Conservation (phyloP, 2,329 filamentous ascomycete genomes). For the Dactylellina cionopaga region DNA sequence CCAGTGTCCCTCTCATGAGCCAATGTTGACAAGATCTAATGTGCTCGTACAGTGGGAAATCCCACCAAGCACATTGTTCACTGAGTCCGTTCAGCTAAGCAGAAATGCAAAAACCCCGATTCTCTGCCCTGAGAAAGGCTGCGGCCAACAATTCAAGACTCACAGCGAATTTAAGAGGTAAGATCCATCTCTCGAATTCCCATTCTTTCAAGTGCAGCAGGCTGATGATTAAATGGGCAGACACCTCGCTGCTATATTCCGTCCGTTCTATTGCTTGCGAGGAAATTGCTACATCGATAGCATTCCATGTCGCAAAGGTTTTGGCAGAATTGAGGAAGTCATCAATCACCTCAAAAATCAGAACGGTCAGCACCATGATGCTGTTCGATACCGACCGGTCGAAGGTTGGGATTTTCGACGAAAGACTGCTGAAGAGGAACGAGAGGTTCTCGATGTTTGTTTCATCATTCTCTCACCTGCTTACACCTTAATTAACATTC, state of each 20-base stretch:
- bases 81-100: not conserved
- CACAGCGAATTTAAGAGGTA: conserved; percentile 9
- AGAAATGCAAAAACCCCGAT: not conserved
- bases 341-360: conserved; percentile 8
- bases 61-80: not conserved
- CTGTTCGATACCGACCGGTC: conserved; percentile 1
- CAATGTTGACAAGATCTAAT: not conserved
- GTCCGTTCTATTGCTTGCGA: conserved; percentile 17
- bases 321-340: conserved; percentile 14
- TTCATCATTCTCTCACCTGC: too few relatives aligned
- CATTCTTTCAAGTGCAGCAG: not conserved
- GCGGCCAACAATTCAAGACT: not conserved
- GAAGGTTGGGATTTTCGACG: conserved; percentile 20
- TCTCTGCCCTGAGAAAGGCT: conserved; percentile 11
- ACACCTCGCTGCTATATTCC: conserved; percentile 11
- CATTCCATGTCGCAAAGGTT: conserved; percentile 1
- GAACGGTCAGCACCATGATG: conserved; percentile 4
- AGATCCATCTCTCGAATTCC: not conserved
- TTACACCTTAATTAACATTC: too few relatives aligned
- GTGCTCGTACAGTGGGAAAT: conserved; percentile 5
- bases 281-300: conserved; percentile 6
- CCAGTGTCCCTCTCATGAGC: conserved; percentile 9
- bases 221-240: not conserved
- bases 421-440: not conserved
- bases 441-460: not conserved